A percentile compares a stretch with the other conserved stretches of the same genome.
Conservation (phyloP, 495 filamentous ascomycete genomes). For the Jackrogersella minutella region DNA sequence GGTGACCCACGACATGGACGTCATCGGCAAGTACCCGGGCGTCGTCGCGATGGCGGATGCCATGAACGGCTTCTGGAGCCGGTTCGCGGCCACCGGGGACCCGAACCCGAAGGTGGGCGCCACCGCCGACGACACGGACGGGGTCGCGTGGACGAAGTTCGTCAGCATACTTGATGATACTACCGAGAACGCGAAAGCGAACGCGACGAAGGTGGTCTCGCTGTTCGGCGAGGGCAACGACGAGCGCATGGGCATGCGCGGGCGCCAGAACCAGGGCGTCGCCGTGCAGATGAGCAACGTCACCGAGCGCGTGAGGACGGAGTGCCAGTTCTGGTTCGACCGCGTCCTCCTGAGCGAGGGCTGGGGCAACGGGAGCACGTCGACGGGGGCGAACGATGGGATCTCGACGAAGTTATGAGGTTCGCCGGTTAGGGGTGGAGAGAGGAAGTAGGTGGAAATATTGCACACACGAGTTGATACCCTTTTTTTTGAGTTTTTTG, state of each 20-base stretch:
- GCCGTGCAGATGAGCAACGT: slow-evolving; percentile 52
- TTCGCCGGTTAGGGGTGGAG: too few species aligned
- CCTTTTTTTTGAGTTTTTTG: slow-evolving; percentile 13
- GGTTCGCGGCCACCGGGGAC: slow-evolving; percentile 63
- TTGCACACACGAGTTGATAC: slow-evolving; percentile 10
- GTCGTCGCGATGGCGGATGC: slow-evolving; percentile 59
- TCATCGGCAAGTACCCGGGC: slow-evolving; percentile 50
- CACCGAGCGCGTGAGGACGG: slow-evolving; percentile 55
- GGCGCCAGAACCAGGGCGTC: slow-evolving; percentile 49
- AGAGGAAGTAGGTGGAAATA: not conserved
- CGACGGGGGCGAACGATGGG: not conserved
- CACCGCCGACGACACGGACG: slow-evolving; percentile 7
- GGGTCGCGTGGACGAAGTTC: slow-evolving; percentile 43
- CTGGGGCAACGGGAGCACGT: slow-evolving; percentile 43
- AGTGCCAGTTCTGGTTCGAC: slow-evolving; percentile 67
- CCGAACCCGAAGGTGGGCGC: slow-evolving; percentile 53
- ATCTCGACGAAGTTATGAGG: slow-evolving; percentile 2
- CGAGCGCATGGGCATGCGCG: slow-evolving; percentile 54
- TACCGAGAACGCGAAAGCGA: slow-evolving; percentile 39
- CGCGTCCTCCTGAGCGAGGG: slow-evolving; percentile 54
- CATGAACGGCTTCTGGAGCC: slow-evolving; percentile 64
- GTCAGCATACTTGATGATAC: slow-evolving; percentile 32
- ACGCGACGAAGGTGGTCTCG: slow-evolving; percentile 48
- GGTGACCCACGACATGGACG: slow-evolving; percentile 60
- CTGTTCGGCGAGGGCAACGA: slow-evolving; percentile 71